Evolutionary conservation across 1,284 basidiomycete species (phyloP).

Genomic region (Crepidotus sp.): DNA sequence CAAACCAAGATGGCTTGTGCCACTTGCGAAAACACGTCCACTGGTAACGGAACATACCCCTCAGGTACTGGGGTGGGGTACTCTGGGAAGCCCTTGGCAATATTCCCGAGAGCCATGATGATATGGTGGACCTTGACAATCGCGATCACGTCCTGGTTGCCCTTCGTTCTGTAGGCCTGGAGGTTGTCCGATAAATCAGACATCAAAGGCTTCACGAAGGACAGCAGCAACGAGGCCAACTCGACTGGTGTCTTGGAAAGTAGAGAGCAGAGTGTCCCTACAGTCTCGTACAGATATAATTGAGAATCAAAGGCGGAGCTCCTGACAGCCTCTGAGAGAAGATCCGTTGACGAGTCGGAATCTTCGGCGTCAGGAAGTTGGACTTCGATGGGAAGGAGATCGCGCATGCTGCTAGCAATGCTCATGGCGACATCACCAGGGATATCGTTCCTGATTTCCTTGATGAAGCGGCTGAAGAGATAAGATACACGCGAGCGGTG

Average conservation of each 20-base stretch:
- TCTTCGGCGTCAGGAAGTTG: conserved; percentile 62
- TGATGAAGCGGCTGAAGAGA: conserved; percentile 90
- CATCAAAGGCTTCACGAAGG: conserved; percentile 77
- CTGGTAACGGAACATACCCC: conserved; percentile 63
- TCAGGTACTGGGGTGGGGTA: conserved; percentile 62
- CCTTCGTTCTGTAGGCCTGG: conserved; percentile 46
- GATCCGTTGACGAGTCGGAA: conserved; percentile 43
- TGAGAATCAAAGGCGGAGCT: conserved; percentile 82
- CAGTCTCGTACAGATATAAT: conserved; percentile 90
- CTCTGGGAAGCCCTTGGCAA: conserved; percentile 96
- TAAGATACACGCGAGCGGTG: conserved; percentile 84
- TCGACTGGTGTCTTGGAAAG: conserved; percentile 63
- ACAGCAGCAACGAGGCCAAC: conserved; percentile 65
- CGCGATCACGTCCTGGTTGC: conserved; percentile 55
- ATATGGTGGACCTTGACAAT: conserved; percentile 91
- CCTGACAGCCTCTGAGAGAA: conserved; percentile 75
- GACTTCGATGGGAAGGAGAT: conserved; percentile 57
- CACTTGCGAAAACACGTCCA: conserved; percentile 80
- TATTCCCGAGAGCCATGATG: conserved; percentile 90
- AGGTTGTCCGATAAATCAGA: conserved; percentile 68
- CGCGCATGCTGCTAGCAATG: conserved; percentile 70
- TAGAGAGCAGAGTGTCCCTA: conserved; percentile 78
- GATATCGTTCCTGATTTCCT: conserved; percentile 76
- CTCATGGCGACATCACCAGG: conserved; percentile 63
- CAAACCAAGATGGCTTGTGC: conserved; percentile 87